These are phyloP conservation scores for Crithidia mellificae DNA, from an alignment of 208 protist species.

Conservation along the genomic window DNA sequence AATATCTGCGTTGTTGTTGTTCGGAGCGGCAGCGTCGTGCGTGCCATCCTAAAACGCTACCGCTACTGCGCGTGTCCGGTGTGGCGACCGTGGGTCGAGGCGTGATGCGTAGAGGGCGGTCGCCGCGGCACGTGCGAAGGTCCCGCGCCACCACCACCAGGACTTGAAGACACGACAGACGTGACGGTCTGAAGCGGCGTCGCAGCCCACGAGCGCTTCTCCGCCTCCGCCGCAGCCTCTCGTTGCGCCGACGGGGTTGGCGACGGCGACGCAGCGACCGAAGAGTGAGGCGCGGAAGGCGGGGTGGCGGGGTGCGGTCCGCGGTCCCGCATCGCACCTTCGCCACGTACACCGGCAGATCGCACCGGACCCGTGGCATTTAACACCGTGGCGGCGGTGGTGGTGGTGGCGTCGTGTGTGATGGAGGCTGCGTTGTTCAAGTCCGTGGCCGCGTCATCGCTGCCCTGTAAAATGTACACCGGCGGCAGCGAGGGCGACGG, in stretches of 20 bases:
- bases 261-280: no score
- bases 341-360: no score
- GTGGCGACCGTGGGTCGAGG: background rate
- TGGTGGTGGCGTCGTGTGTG: background rate
- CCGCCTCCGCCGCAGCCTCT: no score
- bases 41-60: background rate
- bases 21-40: no score
- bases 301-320: no score
- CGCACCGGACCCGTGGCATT: no score
- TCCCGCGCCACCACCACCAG: background rate
- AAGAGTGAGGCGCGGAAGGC: no score
- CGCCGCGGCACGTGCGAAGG: background rate
- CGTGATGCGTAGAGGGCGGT: background rate
- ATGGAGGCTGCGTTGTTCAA: background rate
- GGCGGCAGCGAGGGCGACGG: background rate
- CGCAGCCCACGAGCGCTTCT: no score
- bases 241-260: no score
- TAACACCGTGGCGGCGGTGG: background rate
- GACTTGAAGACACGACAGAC: no score
- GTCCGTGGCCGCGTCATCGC: background rate
- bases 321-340: no score
- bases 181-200: background rate
- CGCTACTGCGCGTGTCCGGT: background rate
- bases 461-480: background rate
- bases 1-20: no score